Conservation (phyloP, 2,329 filamentous ascomycete genomes). For the Ceratocystis smalleyi region DNA sequence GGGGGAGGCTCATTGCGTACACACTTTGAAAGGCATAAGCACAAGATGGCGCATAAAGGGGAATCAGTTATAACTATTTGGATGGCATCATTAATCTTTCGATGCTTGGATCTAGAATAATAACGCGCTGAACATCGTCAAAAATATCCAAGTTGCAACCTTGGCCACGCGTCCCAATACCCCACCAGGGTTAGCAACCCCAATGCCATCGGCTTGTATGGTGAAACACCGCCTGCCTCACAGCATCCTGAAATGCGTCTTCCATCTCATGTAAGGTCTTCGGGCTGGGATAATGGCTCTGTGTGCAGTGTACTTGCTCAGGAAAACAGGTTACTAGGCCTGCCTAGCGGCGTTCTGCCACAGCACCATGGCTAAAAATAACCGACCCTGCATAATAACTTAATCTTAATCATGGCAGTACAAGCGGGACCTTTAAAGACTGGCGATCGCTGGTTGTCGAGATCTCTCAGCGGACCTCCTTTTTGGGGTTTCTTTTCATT, state of each 20-base stretch:
- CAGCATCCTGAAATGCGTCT: background rate
- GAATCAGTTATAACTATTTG: too few species aligned
- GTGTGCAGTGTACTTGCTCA: background rate
- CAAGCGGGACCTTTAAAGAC: background rate
- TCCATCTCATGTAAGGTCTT: background rate
- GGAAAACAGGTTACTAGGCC: background rate
- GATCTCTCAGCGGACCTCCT: background rate
- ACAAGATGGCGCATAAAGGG: too few species aligned
- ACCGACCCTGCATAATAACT: background rate
- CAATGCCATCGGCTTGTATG: background rate
- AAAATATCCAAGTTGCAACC: too few species aligned
- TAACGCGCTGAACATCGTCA: too few species aligned
- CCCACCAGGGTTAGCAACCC: background rate
- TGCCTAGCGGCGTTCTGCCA: background rate
- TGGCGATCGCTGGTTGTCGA: background rate
- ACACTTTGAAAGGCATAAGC: background rate
- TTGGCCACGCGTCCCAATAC: too few species aligned
- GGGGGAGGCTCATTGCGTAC: background rate
- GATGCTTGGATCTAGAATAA: background rate
- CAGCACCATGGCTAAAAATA: background rate
- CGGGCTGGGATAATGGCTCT: background rate
- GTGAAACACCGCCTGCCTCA: background rate
- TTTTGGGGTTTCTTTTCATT: background rate
- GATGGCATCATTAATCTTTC: background rate
- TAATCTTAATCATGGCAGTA: slow-evolving; percentile 4